Conservation (phyloP, 306 rosid species). For the Medicago lupulina region DNA sequence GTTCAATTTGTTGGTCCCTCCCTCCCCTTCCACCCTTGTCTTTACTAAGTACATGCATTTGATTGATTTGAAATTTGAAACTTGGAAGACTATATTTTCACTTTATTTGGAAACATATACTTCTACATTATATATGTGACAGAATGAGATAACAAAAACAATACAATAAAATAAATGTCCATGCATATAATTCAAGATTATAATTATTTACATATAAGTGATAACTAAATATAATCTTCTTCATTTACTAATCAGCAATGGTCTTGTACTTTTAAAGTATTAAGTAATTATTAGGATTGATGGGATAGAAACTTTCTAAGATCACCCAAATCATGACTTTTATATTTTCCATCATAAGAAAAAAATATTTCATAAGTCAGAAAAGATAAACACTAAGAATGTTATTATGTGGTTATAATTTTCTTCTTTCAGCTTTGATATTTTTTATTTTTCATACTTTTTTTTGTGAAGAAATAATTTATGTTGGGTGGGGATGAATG, state of each 20-base stretch:
- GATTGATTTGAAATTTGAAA: slow-evolving; percentile 1
- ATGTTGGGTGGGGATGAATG: slow-evolving; percentile 51
- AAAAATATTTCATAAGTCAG: no score
- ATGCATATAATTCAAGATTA: background rate
- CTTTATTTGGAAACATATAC: background rate
- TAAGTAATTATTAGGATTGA: no score
- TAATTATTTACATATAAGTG: no score
- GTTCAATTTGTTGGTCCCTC: slow-evolving; percentile 56
- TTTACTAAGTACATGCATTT: slow-evolving; percentile 4
- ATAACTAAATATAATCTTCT: no score
- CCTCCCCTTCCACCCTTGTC: slow-evolving; percentile 35
- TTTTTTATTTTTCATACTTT: background rate
- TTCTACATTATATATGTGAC: background rate
- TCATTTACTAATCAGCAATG: no score
- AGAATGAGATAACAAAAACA: background rate
- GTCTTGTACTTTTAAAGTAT: no score
- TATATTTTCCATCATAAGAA: no score
- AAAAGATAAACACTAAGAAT: no score
- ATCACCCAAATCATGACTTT: no score
- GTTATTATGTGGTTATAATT: no score
- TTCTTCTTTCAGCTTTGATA: no score
- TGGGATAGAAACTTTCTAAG: no score
- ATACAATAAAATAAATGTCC: background rate
- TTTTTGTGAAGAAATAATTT: slow-evolving; percentile 4
- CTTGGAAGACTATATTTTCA: slow-evolving; percentile 1